Evolutionary conservation across 345 rosid species (phyloP), one percentile per base, ranked within the genome.

Genomic region (Crucihimalaya himalaica): DNA sequence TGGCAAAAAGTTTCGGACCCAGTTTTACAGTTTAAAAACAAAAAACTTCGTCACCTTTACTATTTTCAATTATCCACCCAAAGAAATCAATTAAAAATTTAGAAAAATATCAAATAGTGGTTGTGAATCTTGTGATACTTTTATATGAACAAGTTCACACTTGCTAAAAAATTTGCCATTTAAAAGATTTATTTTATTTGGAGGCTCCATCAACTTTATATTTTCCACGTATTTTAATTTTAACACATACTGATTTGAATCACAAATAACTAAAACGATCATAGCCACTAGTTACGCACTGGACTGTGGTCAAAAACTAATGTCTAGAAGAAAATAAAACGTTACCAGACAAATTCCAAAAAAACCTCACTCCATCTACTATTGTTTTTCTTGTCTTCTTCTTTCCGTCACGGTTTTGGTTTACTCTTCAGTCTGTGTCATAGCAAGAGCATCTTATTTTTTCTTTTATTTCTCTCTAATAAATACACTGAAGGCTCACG

Each of bases 371-470:
- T 56, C 32, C 54, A 25, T 25, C 28, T 23, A 46, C 59, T 65
- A 40, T 47, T 55, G 12, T 8, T 37, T 14, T 20, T 53, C 21
- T 67, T 65, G 74, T 63, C 58, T 8, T 34, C 57, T 62, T 76
- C 70, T 62, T 34, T 47, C 18, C 46, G 71, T 76, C 80, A 76
- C 80, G 80, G 80, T 55, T 76, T 76, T 25, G 1, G 37, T 55
- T 46, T 55, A 76, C 80, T 63, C 80, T 27, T 8, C 2, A 4
- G 71, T 70, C 75, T 4, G 75, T 63, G 15, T 76, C 19, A 47
- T 54, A 53, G 32, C 51, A 34, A 73, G 42, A 27, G 75, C 70
- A 76, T 61, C 74, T 59, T 65, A 0, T 18, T 61, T 23, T 23
- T 11, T 19, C 3, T 50, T 13, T 35, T 6, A 1, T 48, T 35